phyloP scores from a whole-genome alignment of 2,329 filamentous ascomycete genomes.

The Xylariales sp. region DNA sequence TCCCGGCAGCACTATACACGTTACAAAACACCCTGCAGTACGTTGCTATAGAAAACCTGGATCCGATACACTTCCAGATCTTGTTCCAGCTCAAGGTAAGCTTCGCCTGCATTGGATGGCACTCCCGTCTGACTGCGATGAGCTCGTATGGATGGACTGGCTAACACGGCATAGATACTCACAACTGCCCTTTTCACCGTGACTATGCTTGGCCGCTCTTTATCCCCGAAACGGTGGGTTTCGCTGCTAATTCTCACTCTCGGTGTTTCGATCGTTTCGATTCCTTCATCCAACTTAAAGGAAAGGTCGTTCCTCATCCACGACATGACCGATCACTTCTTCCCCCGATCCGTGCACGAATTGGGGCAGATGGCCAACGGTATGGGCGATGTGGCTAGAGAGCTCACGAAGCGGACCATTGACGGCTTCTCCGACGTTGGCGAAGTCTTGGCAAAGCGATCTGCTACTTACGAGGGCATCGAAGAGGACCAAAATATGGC shows the following conservation, averaged over 20 bases:
- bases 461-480: conserved; percentile 88
- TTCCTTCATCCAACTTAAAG: conserved; percentile 57
- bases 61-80: conserved; percentile 89
- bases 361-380: conserved; percentile 59
- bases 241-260: conserved; percentile 73
- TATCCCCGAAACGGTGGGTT: conserved; percentile 73
- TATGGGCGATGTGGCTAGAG: conserved; percentile 42
- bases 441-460: conserved; percentile 56
- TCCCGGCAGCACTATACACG: conserved; percentile 85
- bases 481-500: conserved; percentile 54
- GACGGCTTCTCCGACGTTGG: conserved; percentile 30
- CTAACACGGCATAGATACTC: conserved; percentile 56
- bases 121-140: too few species aligned
- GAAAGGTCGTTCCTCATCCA: conserved; percentile 57
- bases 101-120: too few species aligned
- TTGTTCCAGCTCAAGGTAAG: conserved; percentile 84
- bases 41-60: conserved; percentile 82
- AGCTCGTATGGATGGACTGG: too few species aligned
- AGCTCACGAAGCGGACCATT: conserved; percentile 46
- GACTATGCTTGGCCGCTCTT: conserved; percentile 63
- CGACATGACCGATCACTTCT: conserved; percentile 62
- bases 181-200: conserved; percentile 86
- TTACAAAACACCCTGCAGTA: conserved; percentile 94
- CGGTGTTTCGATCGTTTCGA: conserved; percentile 80
- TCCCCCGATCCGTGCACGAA: conserved; percentile 75